A percentile compares a stretch with the other conserved stretches of the same genome.
phyloP scores from a whole-genome alignment of 495 filamentous ascomycete genomes.

The Beverwykella pulmonaria region DNA sequence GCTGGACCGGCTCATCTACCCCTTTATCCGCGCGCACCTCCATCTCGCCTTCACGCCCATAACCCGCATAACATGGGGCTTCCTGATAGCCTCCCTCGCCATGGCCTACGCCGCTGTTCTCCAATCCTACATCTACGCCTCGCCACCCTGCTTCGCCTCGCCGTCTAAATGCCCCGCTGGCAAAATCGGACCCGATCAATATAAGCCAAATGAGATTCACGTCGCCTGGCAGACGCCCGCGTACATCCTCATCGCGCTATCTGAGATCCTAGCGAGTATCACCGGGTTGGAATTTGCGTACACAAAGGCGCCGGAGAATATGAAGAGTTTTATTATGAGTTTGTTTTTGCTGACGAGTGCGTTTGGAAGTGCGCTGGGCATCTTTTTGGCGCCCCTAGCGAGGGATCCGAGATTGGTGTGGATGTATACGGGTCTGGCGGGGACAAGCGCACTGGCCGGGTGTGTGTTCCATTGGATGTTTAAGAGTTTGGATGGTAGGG shows the following conservation, averaged over 20 bases:
- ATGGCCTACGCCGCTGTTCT: conserved; percentile 36
- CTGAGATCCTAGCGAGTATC: conserved; percentile 69
- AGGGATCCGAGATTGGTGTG: conserved; percentile 45
- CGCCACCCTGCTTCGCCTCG: conserved; percentile 31
- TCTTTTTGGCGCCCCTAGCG: conserved; percentile 26
- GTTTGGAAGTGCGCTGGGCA: conserved; percentile 25
- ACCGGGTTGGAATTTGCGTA: conserved; percentile 66
- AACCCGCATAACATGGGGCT: conserved; percentile 36
- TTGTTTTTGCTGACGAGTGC: conserved; percentile 37
- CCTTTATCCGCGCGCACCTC: conserved; percentile 30
- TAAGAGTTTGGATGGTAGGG: conserved; percentile 45
- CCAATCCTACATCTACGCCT: conserved; percentile 35
- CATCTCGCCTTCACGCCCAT: conserved; percentile 30
- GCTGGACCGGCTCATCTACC: conserved; percentile 41
- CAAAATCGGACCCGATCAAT: conserved; percentile 11
- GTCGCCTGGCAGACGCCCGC: conserved; percentile 38
- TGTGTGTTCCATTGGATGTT: conserved; percentile 56
- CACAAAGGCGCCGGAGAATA: conserved; percentile 75
- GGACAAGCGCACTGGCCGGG: conserved; percentile 51
- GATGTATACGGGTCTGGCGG: conserved; percentile 58
- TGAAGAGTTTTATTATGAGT: conserved; percentile 51
- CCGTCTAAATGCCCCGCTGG: conserved; percentile 27
- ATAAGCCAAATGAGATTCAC: conserved; percentile 32
- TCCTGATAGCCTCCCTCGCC: conserved; percentile 33
- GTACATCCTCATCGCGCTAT: conserved; percentile 59